A percentile compares a stretch with the other conserved stretches of the same genome.
Conservation (phyloP, 352 stramenopile species). For the Pythium aristosporum region DNA sequence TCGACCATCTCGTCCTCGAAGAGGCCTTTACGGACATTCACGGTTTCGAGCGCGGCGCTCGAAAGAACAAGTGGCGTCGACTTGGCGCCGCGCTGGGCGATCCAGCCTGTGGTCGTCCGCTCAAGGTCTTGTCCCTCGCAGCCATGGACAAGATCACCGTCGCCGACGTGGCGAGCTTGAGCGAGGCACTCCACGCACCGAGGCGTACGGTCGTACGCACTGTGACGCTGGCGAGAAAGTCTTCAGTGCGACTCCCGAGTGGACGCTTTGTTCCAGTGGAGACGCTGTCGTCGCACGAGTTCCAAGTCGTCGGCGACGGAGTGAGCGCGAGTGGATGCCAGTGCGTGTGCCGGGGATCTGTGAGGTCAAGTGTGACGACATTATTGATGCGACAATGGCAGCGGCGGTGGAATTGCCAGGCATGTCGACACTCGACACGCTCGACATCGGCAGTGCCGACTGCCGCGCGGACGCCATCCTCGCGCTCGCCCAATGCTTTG, state of each 20-base stretch:
- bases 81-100: neutral
- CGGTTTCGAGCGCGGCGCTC: neutral
- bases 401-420: neutral
- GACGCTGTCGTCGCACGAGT: neutral
- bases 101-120: neutral
- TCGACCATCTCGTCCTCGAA: slow-evolving; percentile 14
- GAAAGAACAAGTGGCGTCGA: neutral
- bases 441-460: slow-evolving; percentile 1
- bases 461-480: neutral
- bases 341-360: neutral
- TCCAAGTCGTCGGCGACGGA: slow-evolving; percentile 2
- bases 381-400: slow-evolving; percentile 3
- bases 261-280: neutral
- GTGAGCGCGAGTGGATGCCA: neutral
- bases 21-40: neutral
- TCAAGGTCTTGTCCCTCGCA: slow-evolving; percentile 8
- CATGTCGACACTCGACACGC: neutral
- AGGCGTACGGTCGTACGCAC: neutral
- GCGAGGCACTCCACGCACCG: neutral
- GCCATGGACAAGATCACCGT: slow-evolving; percentile 5
- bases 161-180: neutral
- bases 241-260: neutral
- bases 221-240: neutral
- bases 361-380: neutral
- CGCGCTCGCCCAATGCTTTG: neutral